Conservation (phyloP, 768 basidiomycete species). For the Pleurotus cornucopiae region DNA sequence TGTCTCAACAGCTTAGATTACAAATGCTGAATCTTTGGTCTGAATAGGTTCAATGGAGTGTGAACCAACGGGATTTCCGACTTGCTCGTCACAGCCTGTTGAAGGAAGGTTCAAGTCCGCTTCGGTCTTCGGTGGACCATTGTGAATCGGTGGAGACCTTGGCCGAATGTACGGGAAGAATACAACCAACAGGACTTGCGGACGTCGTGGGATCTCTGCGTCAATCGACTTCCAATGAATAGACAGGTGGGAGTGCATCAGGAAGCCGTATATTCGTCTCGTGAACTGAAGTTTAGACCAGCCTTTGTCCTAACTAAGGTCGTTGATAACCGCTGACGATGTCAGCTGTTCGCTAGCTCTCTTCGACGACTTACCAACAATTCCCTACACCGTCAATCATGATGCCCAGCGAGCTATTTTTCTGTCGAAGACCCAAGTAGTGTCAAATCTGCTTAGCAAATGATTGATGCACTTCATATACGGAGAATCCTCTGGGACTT, state of each 20-base stretch:
- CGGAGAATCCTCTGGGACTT: constrained; percentile 6
- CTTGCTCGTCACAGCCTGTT: not conserved
- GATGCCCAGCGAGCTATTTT: not conserved
- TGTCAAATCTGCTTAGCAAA: not conserved
- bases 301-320: not conserved
- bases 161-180: not conserved
- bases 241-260: not conserved
- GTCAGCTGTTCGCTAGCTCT: not conserved
- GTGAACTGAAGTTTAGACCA: not conserved
- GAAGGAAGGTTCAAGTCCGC: not conserved
- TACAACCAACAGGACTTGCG: not conserved
- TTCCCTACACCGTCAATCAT: not conserved
- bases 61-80: not conserved
- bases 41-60: not conserved
- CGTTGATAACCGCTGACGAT: not conserved
- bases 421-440: not conserved
- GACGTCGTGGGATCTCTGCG: not conserved
- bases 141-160: not conserved
- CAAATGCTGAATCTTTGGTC: too few species aligned
- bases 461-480: not conserved
- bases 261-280: not conserved
- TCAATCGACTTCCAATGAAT: not conserved
- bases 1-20: too few species aligned
- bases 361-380: not conserved
- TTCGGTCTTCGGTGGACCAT: not conserved